Evolutionary conservation across 2,329 filamentous ascomycete genomes (phyloP).

Genomic region (Penicillium polonicum): DNA sequence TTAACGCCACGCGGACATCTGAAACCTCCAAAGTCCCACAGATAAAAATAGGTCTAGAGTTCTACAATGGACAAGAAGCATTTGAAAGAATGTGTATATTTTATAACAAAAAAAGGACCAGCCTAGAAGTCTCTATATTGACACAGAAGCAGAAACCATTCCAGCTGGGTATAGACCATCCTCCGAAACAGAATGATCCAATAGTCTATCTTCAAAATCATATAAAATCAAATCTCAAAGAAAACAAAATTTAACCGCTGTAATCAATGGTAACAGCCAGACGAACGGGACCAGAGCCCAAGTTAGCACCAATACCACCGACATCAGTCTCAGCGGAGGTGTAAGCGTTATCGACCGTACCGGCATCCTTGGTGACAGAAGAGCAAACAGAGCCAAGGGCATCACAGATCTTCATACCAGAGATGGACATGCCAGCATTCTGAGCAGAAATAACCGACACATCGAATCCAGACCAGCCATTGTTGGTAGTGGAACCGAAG

Average conservation of each 20-base stretch:
- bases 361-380: constrained; percentile 26
- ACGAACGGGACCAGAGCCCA: constrained; percentile 27
- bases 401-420: constrained; percentile 41
- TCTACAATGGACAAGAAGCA: not conserved
- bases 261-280: constrained; percentile 33
- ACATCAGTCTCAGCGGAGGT: constrained; percentile 25
- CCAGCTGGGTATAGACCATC: constrained; percentile 20
- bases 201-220: constrained; percentile 10
- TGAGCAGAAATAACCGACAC: constrained; percentile 38
- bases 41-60: not conserved
- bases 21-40: not conserved
- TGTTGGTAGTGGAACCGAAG: constrained; percentile 30
- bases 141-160: constrained; percentile 14
- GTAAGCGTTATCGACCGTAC: constrained; percentile 34
- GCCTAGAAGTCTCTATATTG: constrained; percentile 15
- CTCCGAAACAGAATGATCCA: constrained; percentile 5
- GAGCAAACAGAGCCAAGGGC: constrained; percentile 30
- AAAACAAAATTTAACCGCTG: constrained; percentile 23
- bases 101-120: constrained; percentile 7
- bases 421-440: constrained; percentile 29
- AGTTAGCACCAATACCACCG: constrained; percentile 39
- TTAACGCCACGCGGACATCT: constrained; percentile 4
- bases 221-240: constrained; percentile 6
- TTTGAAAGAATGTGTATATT: constrained; percentile 13
- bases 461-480: constrained; percentile 36